phyloP scores from a whole-genome alignment of 257 asterid species.

The Craterostigma plantagineum region DNA sequence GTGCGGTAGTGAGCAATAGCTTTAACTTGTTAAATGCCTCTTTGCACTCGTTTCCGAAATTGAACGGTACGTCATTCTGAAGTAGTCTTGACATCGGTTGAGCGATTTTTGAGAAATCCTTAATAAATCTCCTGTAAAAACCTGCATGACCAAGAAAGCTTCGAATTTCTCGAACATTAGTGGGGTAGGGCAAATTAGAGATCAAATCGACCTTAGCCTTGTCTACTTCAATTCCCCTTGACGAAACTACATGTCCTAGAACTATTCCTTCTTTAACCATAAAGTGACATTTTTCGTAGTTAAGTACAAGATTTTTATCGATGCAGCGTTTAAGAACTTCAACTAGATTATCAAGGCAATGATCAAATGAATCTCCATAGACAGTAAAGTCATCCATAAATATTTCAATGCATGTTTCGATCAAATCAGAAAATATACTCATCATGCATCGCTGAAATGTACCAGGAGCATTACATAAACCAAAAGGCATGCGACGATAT shows the following conservation, averaged over 20 bases:
- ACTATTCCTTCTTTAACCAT: neutral
- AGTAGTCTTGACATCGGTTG: neutral
- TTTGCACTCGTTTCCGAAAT: neutral
- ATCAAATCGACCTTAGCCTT: conserved; percentile 3
- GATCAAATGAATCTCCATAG: conserved; percentile 4
- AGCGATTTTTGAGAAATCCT: neutral
- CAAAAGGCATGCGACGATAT: neutral
- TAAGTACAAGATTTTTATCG: neutral
- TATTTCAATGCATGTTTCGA: neutral
- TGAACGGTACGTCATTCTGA: neutral
- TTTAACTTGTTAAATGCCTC: neutral
- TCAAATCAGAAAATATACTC: neutral
- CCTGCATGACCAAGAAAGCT: conserved; percentile 5
- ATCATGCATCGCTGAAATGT: conserved; percentile 1
- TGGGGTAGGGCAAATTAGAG: neutral
- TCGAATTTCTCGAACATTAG: neutral
- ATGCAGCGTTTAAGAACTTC: neutral
- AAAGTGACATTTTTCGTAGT: conserved; percentile 3
- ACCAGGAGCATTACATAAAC: conserved; percentile 1
- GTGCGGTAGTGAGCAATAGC: neutral
- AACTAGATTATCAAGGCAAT: neutral
- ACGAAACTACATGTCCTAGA: conserved; percentile 1
- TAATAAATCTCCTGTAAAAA: conserved; percentile 1
- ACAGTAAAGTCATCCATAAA: conserved; percentile 1
- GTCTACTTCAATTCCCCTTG: conserved; percentile 1